Base-by-base conservation (phyloP, 1,284 basidiomycete species). In the Cystobasidium slooffiae region DNA sequence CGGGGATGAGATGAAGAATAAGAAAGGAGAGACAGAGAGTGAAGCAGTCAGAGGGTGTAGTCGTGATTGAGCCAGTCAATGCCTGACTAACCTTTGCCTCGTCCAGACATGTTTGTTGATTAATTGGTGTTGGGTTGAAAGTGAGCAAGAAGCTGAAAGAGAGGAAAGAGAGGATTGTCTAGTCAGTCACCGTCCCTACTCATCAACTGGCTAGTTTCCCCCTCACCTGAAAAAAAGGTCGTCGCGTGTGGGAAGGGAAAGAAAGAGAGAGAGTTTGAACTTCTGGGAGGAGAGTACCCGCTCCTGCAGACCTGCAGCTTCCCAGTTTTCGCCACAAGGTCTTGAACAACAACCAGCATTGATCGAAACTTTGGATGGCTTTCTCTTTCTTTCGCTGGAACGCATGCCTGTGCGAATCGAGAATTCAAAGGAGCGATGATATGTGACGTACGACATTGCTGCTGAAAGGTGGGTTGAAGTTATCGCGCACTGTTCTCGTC, bases 21-120 rank as follows among this genome's bases (percentile, higher is more conserved):
- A 41, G 31, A 14, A 12, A 43, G 44, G 37, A 55, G 12, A 3
- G 5, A 20, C 6, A 18, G 31, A 20, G 31, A 47, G 39, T 14
- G 39, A 8, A 3, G n/a, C 64, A 55, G 44, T 53, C 16, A 20
- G 47, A 22, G 5, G 24, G 9, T 49, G 8, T 37, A 16, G 9
- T 6, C 4, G 3, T 20, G 9, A 20, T 1, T 56, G 16, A 8
- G 37, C 16, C 16, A 47, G 6, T 22, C 9, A n/a, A 47, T 12
- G 44, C 18, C 10, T 8, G 16, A 52, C 68, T 63, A 85, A 82
- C 87, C 89, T 85, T 90, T 91, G 83, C 89, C 89, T 84, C 89
- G 89, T 82, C 89, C 89, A 85, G 89, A 90, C 89, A 90, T 91
- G 82, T 85, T 81, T 77, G 56, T 85, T 77, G 62, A 74, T 78